Conservation (phyloP, 768 basidiomycete species). For the Leccinum longicurvipes region DNA sequence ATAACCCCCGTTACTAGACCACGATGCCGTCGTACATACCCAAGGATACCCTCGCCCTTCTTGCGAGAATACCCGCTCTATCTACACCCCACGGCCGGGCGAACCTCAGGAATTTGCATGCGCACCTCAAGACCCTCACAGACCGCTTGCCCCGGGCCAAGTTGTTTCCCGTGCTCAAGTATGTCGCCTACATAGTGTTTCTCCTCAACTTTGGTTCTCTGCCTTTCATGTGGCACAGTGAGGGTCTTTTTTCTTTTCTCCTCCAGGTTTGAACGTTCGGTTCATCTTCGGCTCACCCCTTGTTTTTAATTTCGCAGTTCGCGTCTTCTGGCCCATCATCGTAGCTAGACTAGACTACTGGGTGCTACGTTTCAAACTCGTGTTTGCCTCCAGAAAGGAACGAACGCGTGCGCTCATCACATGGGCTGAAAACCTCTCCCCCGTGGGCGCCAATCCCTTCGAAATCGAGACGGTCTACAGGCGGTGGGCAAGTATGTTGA, state of each 20-base stretch:
- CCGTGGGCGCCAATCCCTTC: slow-evolving; percentile 58
- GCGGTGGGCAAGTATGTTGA: slow-evolving; percentile 51
- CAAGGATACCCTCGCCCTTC: neutral
- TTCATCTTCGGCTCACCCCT: neutral
- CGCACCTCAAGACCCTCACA: slow-evolving; percentile 4
- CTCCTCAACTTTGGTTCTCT: slow-evolving; percentile 59
- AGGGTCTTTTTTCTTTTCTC: slow-evolving; percentile 24
- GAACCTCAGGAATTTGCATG: neutral
- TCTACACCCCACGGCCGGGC: neutral
- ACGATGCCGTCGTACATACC: slow-evolving; percentile 11
- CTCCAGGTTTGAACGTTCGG: neutral
- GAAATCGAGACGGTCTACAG: slow-evolving; percentile 38
- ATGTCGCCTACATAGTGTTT: slow-evolving; percentile 38
- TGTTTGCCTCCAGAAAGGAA: slow-evolving; percentile 36
- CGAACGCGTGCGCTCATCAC: slow-evolving; percentile 34
- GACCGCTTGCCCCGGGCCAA: slow-evolving; percentile 1
- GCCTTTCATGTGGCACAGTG: slow-evolving; percentile 69
- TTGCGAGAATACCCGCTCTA: slow-evolving; percentile 16
- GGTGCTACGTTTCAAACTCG: slow-evolving; percentile 32
- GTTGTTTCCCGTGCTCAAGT: slow-evolving; percentile 17
- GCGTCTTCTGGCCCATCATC: slow-evolving; percentile 51
- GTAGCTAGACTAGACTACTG: slow-evolving; percentile 31
- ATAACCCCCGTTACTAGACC: neutral
- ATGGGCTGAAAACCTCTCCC: slow-evolving; percentile 48
- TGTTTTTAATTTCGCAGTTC: slow-evolving; percentile 35